Base-by-base conservation (phyloP, 768 basidiomycete species). In the Amanita phalloides region DNA sequence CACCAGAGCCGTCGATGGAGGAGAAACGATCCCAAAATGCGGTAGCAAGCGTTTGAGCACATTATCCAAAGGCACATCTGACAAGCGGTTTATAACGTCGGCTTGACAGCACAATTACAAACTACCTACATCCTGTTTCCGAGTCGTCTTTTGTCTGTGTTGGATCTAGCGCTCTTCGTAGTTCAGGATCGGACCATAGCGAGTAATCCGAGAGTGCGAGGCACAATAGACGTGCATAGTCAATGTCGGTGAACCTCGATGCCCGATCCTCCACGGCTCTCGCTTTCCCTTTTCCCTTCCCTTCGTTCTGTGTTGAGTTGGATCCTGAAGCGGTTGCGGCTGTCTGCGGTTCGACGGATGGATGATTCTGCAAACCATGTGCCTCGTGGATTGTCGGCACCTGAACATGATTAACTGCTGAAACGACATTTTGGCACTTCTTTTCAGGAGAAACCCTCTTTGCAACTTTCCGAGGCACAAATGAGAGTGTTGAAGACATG, bases 171-270 rank as follows among this genome's bases (percentile, higher is more conserved):
- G 66, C 71, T 48, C 71, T 64, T 23, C 77, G 67, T 8, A 86
- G 32, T 47, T 81, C 79, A 0, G 74, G 64, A 58, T 86, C 76
- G 3, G 64, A 60, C 86, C 85, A 90, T 7, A 89, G 61, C 6
- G 74, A 71, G 63, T 87, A 78, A 59, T 87, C 78, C 4, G 86
- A 85, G n/a, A 91, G 66, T 0, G 86, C 74, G 3, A 90, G 73
- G 45, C 64, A 66, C 20, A 83, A 56, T 32, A 87, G 67, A 8
- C 63, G 62, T 3, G 73, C 72, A 44, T 75, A 71, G 55, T 82
- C 82, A 39, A 73, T 70, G 14, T 71, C 64, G 3, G 59, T 48
- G 28, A 54, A 52, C 45, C 55, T 57, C 11, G 41, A 41, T 21
- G 20, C 39, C 17, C 26, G 10, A 21, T 39, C 38, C 6, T 50